Percentiles rank a stretch among this genome's conserved stretches.
phyloP scores from a whole-genome alignment of 1,139 yeast species.

The Blastobotrys aristatus region DNA sequence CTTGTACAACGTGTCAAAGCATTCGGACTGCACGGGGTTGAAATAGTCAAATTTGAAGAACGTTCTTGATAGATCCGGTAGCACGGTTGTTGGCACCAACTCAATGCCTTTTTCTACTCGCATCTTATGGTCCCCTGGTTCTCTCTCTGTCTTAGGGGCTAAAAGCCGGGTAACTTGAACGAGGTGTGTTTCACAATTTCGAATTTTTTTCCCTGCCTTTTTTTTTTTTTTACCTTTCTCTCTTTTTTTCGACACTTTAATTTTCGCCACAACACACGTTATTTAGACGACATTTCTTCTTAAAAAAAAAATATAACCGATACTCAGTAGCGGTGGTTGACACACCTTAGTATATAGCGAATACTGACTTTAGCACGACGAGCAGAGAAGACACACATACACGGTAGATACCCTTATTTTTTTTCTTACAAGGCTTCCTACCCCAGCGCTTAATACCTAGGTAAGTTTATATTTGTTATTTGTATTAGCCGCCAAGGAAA shows the following conservation, averaged over 20 bases:
- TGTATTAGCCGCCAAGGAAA: neutral
- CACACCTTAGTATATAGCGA: neutral
- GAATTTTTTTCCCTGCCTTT: neutral
- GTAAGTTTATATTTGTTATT: too few species aligned
- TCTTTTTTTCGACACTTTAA: neutral
- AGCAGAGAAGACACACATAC: neutral
- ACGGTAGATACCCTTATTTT: neutral
- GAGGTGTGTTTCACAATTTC: neutral
- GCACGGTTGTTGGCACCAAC: neutral
- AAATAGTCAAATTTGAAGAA: constrained; percentile 5
- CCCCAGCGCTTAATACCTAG: neutral
- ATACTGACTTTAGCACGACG: neutral
- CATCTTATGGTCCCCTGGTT: too few species aligned
- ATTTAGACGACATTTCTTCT: neutral
- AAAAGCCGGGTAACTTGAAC: too few species aligned
- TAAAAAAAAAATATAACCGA: neutral
- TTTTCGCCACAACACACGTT: too few species aligned
- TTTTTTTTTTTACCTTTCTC: neutral
- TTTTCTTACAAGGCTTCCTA: neutral
- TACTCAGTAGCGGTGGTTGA: neutral
- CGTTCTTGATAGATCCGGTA: neutral
- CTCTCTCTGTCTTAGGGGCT: neutral
- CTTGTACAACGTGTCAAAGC: constrained; percentile 5
- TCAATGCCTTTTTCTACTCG: constrained; percentile 4
- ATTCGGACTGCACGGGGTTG: constrained; percentile 9